Evolutionary conservation across 495 filamentous ascomycete genomes (phyloP).

Genomic region (Alectoria sarmentosa): DNA sequence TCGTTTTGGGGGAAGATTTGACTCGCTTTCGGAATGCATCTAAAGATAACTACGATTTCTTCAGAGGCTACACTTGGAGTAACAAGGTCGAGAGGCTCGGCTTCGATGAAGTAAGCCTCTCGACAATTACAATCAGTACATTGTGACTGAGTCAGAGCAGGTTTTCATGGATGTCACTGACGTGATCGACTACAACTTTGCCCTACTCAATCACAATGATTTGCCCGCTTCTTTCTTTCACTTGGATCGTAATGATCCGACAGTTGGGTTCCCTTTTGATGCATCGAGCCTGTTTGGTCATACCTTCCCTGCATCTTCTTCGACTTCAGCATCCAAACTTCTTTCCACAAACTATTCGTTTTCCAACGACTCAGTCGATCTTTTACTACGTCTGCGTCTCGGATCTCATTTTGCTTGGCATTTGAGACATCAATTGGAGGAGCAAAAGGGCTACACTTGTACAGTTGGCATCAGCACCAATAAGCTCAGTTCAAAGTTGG

Average conservation of each 20-base stretch:
- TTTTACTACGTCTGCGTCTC: conserved; percentile 52
- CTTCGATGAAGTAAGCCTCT: conserved; percentile 63
- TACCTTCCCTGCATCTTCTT: conserved; percentile 43
- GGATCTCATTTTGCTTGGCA: conserved; percentile 69
- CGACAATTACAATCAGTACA: conserved; percentile 3
- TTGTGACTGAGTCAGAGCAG: conserved; percentile 28
- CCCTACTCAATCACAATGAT: conserved; percentile 59
- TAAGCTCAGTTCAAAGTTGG: conserved; percentile 78
- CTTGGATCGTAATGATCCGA: conserved; percentile 67
- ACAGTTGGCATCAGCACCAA: conserved; percentile 84
- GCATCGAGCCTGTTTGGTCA: conserved; percentile 54
- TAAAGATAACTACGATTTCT: conserved; percentile 65
- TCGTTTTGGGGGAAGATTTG: conserved; percentile 82
- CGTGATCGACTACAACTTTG: conserved; percentile 71
- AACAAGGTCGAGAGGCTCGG: conserved; percentile 70
- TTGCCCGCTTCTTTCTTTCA: conserved; percentile 68
- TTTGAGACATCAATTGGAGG: conserved; percentile 62
- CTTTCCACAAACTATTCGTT: neutral
- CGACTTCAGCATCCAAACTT: neutral
- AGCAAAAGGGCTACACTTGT: conserved; percentile 74
- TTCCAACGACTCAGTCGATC: conserved; percentile 20
- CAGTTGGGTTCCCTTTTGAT: conserved; percentile 70
- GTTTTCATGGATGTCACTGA: conserved; percentile 76
- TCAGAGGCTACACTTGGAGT: conserved; percentile 66
- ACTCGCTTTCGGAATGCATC: conserved; percentile 79